Conservation (phyloP, 176 grass and related monocot genomes). For the Eremochloa ophiuroides region DNA sequence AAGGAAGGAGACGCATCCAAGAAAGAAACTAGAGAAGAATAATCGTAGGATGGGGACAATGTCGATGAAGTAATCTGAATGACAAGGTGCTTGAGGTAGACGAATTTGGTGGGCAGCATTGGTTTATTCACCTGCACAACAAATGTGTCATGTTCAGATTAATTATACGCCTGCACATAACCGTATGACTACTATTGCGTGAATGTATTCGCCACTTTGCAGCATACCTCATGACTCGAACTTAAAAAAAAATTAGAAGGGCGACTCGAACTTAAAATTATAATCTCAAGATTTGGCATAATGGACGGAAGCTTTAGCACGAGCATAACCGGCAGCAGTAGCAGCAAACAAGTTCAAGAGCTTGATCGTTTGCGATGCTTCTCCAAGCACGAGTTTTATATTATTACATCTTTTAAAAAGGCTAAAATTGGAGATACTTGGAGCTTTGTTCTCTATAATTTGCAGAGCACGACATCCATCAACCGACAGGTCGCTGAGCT, state of each 20-base stretch:
- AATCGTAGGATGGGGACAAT: not conserved
- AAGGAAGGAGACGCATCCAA: too few relatives aligned
- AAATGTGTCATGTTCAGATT: not conserved
- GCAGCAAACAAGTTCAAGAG: not conserved
- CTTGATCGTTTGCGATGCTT: not conserved
- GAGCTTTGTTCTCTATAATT: not conserved
- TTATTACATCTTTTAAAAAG: too few relatives aligned
- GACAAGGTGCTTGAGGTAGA: not conserved
- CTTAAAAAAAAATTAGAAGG: not conserved
- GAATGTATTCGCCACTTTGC: not conserved
- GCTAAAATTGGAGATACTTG: not conserved
- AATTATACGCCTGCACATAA: not conserved
- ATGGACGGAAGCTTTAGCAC: not conserved
- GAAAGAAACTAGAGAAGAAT: conserved; percentile 6
- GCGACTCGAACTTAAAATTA: too few relatives aligned
- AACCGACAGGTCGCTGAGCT: not conserved
- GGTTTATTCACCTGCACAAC: conserved; percentile 4
- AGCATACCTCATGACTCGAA: not conserved
- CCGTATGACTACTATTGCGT: not conserved
- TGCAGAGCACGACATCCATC: not conserved
- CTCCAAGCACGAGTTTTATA: too few relatives aligned
- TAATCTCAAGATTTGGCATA: conserved; percentile 22
- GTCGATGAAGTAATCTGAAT: not conserved
- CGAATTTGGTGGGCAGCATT: not conserved
- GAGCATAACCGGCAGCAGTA: not conserved